These are phyloP conservation scores for Clitoria ternatea DNA, from an alignment of 306 rosid genomes.

Conservation along the genomic window DNA sequence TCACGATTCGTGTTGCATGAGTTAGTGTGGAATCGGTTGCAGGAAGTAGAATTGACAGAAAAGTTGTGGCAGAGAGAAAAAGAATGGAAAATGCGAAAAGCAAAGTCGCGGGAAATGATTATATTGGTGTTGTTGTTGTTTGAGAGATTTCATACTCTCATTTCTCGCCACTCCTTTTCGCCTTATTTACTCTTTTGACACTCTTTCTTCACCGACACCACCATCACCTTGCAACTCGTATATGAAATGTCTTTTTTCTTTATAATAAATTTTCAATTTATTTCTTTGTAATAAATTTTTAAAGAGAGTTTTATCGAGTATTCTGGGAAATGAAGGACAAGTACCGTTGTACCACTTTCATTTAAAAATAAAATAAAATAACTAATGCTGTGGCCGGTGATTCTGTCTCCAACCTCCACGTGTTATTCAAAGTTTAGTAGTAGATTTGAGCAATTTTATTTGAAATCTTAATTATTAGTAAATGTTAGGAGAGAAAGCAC, in stretches of 20 bases:
- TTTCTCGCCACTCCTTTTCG: neutral
- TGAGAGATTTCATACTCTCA: neutral
- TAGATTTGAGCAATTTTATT: neutral
- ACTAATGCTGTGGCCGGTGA: slow-evolving; percentile 2
- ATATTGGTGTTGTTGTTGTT: neutral
- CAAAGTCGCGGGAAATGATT: slow-evolving; percentile 58
- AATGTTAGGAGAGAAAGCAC: neutral
- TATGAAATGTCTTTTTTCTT: too few species aligned
- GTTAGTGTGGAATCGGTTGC: neutral
- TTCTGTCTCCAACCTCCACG: neutral
- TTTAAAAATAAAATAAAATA: too few species aligned
- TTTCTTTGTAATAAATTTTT: too few species aligned
- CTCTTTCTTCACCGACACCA: slow-evolving; percentile 45
- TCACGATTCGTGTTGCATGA: too few species aligned
- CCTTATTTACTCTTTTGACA: slow-evolving; percentile 30
- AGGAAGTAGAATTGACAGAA: neutral
- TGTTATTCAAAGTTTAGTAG: neutral
- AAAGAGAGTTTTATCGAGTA: too few species aligned
- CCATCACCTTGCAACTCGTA: neutral
- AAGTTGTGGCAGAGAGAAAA: too few species aligned
- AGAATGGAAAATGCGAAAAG: slow-evolving; percentile 36
- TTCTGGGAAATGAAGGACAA: neutral
- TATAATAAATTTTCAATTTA: too few species aligned
- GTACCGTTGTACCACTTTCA: neutral
- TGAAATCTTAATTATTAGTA: too few species aligned